These are phyloP conservation scores for Alternaria hordeiaustralica DNA, from an alignment of 2,329 filamentous ascomycete species.

Conservation along the genomic window DNA sequence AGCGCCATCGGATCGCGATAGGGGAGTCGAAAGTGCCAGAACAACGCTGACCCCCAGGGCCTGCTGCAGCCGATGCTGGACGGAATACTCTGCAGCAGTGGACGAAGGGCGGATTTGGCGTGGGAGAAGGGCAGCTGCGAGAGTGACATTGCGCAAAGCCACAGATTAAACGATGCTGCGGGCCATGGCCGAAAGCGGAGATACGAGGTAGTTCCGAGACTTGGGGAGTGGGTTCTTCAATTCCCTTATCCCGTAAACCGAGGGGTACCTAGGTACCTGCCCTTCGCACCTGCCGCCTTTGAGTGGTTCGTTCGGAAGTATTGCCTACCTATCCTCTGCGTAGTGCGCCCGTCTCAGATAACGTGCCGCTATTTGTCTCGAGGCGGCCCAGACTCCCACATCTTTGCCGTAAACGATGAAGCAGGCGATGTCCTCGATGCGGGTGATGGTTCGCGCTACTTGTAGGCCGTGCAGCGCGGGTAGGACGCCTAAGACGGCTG, in stretches of 20 bases:
- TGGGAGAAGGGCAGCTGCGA: background rate
- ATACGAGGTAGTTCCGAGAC: constrained; percentile 14
- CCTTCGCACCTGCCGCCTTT: constrained; percentile 37
- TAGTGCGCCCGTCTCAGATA: constrained; percentile 23
- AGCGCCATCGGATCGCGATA: constrained; percentile 33
- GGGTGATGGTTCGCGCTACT: constrained; percentile 45
- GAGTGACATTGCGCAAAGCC: background rate
- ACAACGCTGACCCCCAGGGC: constrained; percentile 1
- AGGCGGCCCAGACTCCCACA: constrained; percentile 11
- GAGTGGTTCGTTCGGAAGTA: constrained; percentile 22
- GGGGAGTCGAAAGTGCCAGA: constrained; percentile 8
- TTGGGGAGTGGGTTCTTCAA: constrained; percentile 24
- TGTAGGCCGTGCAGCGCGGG: constrained; percentile 32
- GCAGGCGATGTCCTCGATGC: constrained; percentile 26
- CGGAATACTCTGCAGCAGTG: background rate
- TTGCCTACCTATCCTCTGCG: constrained; percentile 19
- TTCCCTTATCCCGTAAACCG: constrained; percentile 22
- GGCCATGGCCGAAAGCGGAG: constrained; percentile 32
- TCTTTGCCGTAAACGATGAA: constrained; percentile 22
- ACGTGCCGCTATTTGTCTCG: constrained; percentile 23
- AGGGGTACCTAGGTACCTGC: constrained; percentile 25
- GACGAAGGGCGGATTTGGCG: background rate
- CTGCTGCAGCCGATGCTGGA: constrained; percentile 6
- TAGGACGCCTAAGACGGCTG: constrained; percentile 24
- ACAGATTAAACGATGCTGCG: constrained; percentile 2